These are phyloP conservation scores for Boletales sp. DNA, from an alignment of 768 basidiomycete genomes.

Conservation along the genomic window DNA sequence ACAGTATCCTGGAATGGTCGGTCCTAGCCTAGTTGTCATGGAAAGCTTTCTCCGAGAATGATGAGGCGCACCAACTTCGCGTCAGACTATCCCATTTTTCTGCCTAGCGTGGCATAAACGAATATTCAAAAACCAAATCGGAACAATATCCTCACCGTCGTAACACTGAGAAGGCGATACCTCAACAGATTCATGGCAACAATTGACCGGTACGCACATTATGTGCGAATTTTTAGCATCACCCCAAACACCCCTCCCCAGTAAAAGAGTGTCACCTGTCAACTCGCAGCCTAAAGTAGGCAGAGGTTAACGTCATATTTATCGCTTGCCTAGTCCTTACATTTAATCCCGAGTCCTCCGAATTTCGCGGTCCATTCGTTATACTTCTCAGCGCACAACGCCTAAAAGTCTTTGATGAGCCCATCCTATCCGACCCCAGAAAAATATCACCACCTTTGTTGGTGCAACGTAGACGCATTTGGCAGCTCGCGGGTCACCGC, in stretches of 20 bases:
- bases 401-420: slow-evolving; percentile 40
- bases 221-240: slow-evolving; percentile 74
- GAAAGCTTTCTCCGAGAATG: neutral
- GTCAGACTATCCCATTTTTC: slow-evolving; percentile 98
- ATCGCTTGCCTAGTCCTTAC: slow-evolving; percentile 36
- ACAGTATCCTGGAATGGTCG: slow-evolving; percentile 62
- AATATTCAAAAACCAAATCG: neutral
- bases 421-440: neutral
- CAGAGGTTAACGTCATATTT: neutral
- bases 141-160: slow-evolving; percentile 52
- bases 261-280: slow-evolving; percentile 83
- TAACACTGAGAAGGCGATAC: slow-evolving; percentile 46
- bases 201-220: slow-evolving; percentile 51
- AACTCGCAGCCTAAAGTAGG: slow-evolving; percentile 68
- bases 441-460: slow-evolving; percentile 58
- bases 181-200: slow-evolving; percentile 1
- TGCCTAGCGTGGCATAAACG: slow-evolving; percentile 44
- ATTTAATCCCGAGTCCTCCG: slow-evolving; percentile 67
- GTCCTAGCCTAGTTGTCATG: slow-evolving; percentile 37
- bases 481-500: slow-evolving; percentile 28
- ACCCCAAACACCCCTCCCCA: slow-evolving; percentile 64
- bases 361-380: slow-evolving; percentile 87
- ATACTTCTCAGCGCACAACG: slow-evolving; percentile 80
- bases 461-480: slow-evolving; percentile 94
- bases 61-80: slow-evolving; percentile 70